A percentile compares a stretch with the other conserved stretches of the same genome.
phyloP scores from a whole-genome alignment of 768 basidiomycete species.

The Amanita exitialis region DNA sequence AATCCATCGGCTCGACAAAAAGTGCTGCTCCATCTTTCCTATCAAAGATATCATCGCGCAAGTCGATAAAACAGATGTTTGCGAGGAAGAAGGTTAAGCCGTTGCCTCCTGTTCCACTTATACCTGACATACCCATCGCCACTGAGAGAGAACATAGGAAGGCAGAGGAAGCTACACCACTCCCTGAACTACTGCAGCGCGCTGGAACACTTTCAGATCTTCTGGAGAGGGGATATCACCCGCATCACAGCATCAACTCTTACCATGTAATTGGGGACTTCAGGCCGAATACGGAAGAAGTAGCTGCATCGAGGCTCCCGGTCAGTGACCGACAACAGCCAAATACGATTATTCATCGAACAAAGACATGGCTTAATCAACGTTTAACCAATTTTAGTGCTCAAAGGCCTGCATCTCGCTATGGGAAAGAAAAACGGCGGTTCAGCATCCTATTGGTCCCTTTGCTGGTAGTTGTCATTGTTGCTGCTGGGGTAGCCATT shows the following conservation, averaged over 20 bases:
- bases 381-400: not conserved
- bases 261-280: constrained; percentile 14
- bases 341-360: constrained; percentile 6
- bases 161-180: constrained; percentile 34
- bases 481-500: constrained; percentile 32
- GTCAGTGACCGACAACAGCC: not conserved
- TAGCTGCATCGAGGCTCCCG: not conserved
- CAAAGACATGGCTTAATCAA: constrained; percentile 2
- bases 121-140: constrained; percentile 34
- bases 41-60: constrained; percentile 33
- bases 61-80: constrained; percentile 26
- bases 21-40: constrained; percentile 42
- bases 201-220: constrained; percentile 38
- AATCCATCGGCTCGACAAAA: constrained; percentile 35
- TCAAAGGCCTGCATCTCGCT: not conserved
- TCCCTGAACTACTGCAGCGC: constrained; percentile 43
- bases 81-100: constrained; percentile 40
- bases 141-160: constrained; percentile 30
- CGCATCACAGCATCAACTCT: constrained; percentile 33
- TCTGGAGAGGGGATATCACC: constrained; percentile 43
- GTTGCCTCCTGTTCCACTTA: constrained; percentile 47
- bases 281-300: constrained; percentile 14
- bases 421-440: not conserved
- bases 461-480: constrained; percentile 21
- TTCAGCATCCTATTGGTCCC: constrained; percentile 4